Base-by-base conservation (phyloP, 1,284 basidiomycete genomes). In the Meripilus lineatus region DNA sequence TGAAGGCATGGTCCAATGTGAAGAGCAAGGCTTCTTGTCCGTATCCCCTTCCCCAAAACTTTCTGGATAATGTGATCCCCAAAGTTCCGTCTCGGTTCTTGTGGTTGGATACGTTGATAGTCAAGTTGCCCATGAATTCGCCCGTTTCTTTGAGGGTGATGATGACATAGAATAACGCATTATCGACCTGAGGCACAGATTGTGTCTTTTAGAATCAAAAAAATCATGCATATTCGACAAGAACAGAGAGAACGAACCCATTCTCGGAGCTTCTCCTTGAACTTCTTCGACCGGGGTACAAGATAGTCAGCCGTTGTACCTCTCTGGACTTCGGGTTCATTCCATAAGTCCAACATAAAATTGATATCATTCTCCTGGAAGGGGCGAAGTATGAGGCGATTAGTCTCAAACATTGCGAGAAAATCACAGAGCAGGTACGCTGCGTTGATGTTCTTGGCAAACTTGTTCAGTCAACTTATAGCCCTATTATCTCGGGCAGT, bases 1-100 rank as follows among this genome's bases (percentile, higher is more conserved):
- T 32, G 22, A 53, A 54, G 3, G 38, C 47, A 37, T 53, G 35
- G 33, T 45, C 46, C 5, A 49, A 39, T 3, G 45, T 18, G 42
- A 44, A 54, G 14, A 34, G 36, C 44, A 53, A 42, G 7, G 53
- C 36, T 24, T 54, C 53, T 14, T 46, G 46, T 5, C 51, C 53
- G 33, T 48, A 53, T 0, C 53, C 53, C 28, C 50, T 46, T 20
- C 49, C 47, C 44, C 51, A 44, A 25, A 41, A 48, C 32, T 18
- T 32, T 14, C 8, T 35, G 11, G 23, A 38, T 10, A 54, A 23
- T 14, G 46, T 45, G 15, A 54, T 54, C 5, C 40, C 46, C 11
- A 53, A 18, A 2, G 38, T 24, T 11, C 49, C 53, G 32, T 54
- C 52, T 32, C 21, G 34, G 17, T 53, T 41, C 32, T 44, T 45